phyloP scores from a whole-genome alignment of 164 flowering plant genomes.

The Tetrastigma voinierianum region DNA sequence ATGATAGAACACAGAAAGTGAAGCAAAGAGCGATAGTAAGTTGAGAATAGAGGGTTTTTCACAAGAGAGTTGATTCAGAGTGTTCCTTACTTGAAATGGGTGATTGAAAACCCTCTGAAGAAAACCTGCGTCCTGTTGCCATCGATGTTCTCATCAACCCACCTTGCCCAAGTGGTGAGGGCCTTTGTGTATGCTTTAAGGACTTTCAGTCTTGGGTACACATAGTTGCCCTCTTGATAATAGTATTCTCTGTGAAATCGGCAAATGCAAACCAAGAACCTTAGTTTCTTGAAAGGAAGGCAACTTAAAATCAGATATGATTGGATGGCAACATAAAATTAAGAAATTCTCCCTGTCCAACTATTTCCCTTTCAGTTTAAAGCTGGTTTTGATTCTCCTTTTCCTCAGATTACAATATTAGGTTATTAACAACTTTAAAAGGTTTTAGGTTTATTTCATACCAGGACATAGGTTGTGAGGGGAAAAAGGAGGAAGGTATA shows the following conservation, averaged over 20 bases:
- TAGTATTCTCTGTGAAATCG: conserved; percentile 59
- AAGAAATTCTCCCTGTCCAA: neutral
- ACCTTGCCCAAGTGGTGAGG: conserved; percentile 73
- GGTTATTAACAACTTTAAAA: neutral
- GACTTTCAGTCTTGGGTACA: conserved; percentile 59
- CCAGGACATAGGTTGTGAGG: neutral
- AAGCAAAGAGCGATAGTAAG: no score
- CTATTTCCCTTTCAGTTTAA: neutral
- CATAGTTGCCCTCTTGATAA: conserved; percentile 84
- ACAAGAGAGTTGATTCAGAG: no score
- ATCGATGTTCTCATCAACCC: conserved; percentile 73
- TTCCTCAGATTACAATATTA: neutral
- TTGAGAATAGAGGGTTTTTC: no score
- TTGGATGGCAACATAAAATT: neutral
- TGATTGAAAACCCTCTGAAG: conserved; percentile 78
- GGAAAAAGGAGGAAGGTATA: neutral
- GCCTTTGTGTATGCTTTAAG: conserved; percentile 76
- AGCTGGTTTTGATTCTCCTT: neutral
- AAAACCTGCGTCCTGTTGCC: conserved; percentile 55
- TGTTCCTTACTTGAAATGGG: conserved; percentile 70
- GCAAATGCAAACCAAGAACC: neutral
- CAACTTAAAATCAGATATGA: neutral
- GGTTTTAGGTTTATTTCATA: neutral
- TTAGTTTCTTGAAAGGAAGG: neutral
- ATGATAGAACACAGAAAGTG: no score